Conservation (phyloP, 2,329 filamentous ascomycete genomes). For the Colletotrichum paranaense region DNA sequence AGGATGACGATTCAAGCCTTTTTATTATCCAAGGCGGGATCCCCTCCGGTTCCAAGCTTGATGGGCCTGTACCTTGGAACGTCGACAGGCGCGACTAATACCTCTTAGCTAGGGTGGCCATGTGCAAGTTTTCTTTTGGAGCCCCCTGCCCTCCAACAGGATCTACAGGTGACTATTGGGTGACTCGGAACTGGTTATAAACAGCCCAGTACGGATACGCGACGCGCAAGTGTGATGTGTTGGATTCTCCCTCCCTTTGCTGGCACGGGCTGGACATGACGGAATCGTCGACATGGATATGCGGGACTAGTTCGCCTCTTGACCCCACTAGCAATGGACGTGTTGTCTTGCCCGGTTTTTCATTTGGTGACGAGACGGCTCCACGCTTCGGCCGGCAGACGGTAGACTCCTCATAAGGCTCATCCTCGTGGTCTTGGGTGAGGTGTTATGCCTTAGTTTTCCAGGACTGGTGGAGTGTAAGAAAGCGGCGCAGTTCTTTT, state of each 20-base stretch:
- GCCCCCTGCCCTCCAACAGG: background rate
- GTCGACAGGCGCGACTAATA: background rate
- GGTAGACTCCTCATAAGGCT: background rate
- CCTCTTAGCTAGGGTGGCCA: constrained; percentile 2
- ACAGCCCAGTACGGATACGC: background rate
- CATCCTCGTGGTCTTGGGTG: background rate
- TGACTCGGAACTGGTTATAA: background rate
- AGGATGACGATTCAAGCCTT: background rate
- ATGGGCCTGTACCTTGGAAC: background rate
- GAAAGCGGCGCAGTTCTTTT: background rate
- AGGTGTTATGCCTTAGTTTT: background rate
- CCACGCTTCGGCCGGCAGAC: background rate
- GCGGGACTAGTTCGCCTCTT: constrained; percentile 2
- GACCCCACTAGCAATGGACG: background rate
- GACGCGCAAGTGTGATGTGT: constrained; percentile 14
- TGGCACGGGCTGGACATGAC: constrained; percentile 14
- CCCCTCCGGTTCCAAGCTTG: background rate
- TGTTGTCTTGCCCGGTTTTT: constrained; percentile 13
- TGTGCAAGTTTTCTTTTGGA: constrained; percentile 8
- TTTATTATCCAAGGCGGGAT: background rate
- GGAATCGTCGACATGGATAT: constrained; percentile 21
- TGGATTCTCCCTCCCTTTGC: constrained; percentile 1
- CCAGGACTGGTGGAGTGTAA: background rate
- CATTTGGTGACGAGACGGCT: background rate
- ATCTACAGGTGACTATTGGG: background rate